These are phyloP conservation scores for Dactylellina sp. DNA, from an alignment of 2,329 filamentous ascomycete genomes.

Conservation along the genomic window DNA sequence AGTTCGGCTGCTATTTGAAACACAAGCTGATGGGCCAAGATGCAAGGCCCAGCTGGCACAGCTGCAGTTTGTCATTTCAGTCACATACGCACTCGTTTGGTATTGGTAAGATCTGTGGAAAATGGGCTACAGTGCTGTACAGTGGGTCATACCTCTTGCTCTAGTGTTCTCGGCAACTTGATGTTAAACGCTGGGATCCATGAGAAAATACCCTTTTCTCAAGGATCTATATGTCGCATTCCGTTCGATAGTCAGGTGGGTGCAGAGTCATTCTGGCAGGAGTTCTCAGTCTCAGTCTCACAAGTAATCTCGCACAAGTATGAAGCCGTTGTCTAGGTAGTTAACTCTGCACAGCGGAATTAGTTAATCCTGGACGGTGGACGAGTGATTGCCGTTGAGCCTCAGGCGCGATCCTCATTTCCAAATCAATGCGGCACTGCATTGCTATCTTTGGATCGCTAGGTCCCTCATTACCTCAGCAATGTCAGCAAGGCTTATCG, in stretches of 20 bases:
- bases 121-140: no score
- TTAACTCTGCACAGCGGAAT: slow-evolving; percentile 21
- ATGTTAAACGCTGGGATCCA: no score
- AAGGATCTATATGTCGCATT: slow-evolving; percentile 22
- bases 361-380: neutral
- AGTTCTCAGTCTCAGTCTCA: no score
- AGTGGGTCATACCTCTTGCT: no score
- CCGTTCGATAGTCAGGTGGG: slow-evolving; percentile 11
- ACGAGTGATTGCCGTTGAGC: slow-evolving; percentile 22
- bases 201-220: neutral
- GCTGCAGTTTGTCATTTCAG: slow-evolving; percentile 13
- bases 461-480: neutral
- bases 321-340: no score
- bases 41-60: slow-evolving; percentile 54
- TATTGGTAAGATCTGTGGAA: slow-evolving; percentile 24
- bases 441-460: slow-evolving; percentile 9
- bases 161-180: no score
- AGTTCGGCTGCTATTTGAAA: slow-evolving; percentile 55
- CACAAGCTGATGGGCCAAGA: slow-evolving; percentile 40
- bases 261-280: no score
- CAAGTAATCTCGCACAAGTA: no score
- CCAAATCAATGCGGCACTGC: slow-evolving; percentile 27
- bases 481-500: slow-evolving; percentile 32
- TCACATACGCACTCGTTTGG: slow-evolving; percentile 18
- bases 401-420: slow-evolving; percentile 28